These are phyloP conservation scores for Xylaria hypoxylon DNA, from an alignment of 2,329 filamentous ascomycete genomes.

Conservation along the genomic window DNA sequence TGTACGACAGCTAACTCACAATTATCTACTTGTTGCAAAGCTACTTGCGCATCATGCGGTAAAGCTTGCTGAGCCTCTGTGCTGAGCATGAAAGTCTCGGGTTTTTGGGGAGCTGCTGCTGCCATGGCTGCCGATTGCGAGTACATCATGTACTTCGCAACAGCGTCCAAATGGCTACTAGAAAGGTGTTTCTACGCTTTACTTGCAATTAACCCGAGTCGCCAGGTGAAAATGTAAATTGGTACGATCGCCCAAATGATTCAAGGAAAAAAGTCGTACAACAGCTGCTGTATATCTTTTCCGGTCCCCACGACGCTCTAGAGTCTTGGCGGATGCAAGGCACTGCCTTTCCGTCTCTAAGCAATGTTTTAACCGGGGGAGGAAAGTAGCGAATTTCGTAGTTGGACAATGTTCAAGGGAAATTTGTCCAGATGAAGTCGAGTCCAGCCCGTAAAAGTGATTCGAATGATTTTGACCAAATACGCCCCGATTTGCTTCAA, in stretches of 20 bases:
- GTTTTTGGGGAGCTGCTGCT: constrained; percentile 85
- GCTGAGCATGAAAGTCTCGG: constrained; percentile 98
- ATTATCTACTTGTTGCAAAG: constrained; percentile 98
- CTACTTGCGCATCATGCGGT: constrained; percentile 95
- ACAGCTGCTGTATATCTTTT: constrained; percentile 36
- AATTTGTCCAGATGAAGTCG: constrained; percentile 47
- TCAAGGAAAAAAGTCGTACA: constrained; percentile 39
- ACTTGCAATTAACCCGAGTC: constrained; percentile 23
- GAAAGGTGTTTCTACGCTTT: constrained; percentile 20
- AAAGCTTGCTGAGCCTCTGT: constrained; percentile 96
- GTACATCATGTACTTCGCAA: constrained; percentile 70
- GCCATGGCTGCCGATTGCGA: constrained; percentile 86
- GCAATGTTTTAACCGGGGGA: constrained; percentile 26
- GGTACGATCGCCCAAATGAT: constrained; percentile 36
- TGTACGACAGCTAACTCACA: constrained; percentile 67
- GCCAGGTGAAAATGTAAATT: constrained; percentile 12
- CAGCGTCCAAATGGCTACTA: constrained; percentile 37
- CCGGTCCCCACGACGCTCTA: constrained; percentile 26
- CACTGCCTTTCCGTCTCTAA: constrained; percentile 45
- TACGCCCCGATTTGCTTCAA: constrained; percentile 59
- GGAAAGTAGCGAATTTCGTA: constrained; percentile 25
- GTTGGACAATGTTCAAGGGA: constrained; percentile 32
- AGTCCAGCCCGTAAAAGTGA: constrained; percentile 59
- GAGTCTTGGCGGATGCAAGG: constrained; percentile 39
- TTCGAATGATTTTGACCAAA: constrained; percentile 41